These are phyloP conservation scores for Amanita pallidorosea DNA, from an alignment of 768 basidiomycete species.

Conservation along the genomic window DNA sequence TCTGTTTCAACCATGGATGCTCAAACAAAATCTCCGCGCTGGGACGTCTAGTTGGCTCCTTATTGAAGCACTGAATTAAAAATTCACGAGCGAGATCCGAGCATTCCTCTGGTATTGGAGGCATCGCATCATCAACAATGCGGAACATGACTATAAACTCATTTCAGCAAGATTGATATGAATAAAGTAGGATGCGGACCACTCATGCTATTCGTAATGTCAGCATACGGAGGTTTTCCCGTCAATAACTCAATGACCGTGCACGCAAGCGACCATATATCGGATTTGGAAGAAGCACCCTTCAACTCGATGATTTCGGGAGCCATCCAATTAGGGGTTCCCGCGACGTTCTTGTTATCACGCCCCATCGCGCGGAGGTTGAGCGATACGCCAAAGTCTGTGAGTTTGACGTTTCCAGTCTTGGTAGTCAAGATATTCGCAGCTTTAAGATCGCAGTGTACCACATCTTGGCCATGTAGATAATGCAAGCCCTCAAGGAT, in stretches of 20 bases:
- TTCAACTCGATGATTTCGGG: slow-evolving; percentile 95
- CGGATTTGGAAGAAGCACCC: slow-evolving; percentile 86
- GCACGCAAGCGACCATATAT: slow-evolving; percentile 94
- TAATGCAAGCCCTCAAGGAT: slow-evolving; percentile 94
- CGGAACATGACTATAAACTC: slow-evolving; percentile 78
- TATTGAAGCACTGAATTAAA: slow-evolving; percentile 79
- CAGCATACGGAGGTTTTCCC: slow-evolving; percentile 85
- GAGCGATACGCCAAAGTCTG: slow-evolving; percentile 96
- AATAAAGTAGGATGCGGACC: slow-evolving; percentile 35
- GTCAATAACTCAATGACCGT: slow-evolving; percentile 92
- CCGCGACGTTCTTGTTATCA: slow-evolving; percentile 78
- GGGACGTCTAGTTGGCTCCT: slow-evolving; percentile 77
- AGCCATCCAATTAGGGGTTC: slow-evolving; percentile 99
- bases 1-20: slow-evolving; percentile 82
- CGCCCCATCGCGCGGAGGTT: slow-evolving; percentile 86
- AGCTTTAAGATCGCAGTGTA: slow-evolving; percentile 97
- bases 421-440: slow-evolving; percentile 99
- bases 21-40: slow-evolving; percentile 78
- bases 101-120: slow-evolving; percentile 73
- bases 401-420: slow-evolving; percentile 93
- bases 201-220: slow-evolving; percentile 83
- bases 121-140: slow-evolving; percentile 89
- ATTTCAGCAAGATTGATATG: slow-evolving; percentile 3
- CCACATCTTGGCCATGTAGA: slow-evolving; percentile 80
- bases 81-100: slow-evolving; percentile 76